Conservation (phyloP, 2,329 filamentous ascomycete species). For the Ophiostoma tasmaniense region DNA sequence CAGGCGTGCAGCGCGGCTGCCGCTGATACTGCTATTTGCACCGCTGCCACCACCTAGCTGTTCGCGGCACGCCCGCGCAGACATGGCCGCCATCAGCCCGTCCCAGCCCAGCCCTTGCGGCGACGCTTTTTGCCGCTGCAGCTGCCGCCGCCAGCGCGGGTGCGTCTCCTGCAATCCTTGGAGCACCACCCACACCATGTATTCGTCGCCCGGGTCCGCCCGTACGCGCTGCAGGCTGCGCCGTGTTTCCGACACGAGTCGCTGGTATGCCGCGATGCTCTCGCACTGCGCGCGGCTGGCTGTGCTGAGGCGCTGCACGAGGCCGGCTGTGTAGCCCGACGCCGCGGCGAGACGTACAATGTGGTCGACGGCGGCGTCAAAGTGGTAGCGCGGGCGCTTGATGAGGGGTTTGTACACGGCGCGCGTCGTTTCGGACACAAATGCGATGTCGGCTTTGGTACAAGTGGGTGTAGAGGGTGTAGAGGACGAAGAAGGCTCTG, state of each 20-base stretch:
- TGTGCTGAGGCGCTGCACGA: conserved; percentile 15
- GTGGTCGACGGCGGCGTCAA: conserved; percentile 13
- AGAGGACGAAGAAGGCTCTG: background rate
- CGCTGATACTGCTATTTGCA: too few species aligned
- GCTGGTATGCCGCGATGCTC: conserved; percentile 20
- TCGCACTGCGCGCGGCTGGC: conserved; percentile 15
- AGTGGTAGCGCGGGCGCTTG: conserved; percentile 16
- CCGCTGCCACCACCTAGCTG: background rate
- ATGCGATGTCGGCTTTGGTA: background rate
- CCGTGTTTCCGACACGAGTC: conserved; percentile 13
- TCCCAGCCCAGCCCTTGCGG: conserved; percentile 14
- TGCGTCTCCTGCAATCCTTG: conserved; percentile 14
- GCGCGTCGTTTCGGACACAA: background rate
- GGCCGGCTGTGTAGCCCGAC: conserved; percentile 11
- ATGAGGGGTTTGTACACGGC: conserved; percentile 7
- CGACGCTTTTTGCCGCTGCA: conserved; percentile 11
- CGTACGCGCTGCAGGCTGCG: conserved; percentile 15
- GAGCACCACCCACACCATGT: conserved; percentile 17
- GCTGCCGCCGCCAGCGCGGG: conserved; percentile 11
- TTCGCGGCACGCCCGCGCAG: conserved; percentile 15
- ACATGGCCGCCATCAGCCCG: conserved; percentile 16
- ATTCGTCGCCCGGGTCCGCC: conserved; percentile 17
- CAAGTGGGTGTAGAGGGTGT: background rate
- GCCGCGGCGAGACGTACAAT: conserved; percentile 14
- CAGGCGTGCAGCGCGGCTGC: background rate